These are phyloP conservation scores for Anthostomella pinea DNA, from an alignment of 2,329 filamentous ascomycete species.

Conservation along the genomic window DNA sequence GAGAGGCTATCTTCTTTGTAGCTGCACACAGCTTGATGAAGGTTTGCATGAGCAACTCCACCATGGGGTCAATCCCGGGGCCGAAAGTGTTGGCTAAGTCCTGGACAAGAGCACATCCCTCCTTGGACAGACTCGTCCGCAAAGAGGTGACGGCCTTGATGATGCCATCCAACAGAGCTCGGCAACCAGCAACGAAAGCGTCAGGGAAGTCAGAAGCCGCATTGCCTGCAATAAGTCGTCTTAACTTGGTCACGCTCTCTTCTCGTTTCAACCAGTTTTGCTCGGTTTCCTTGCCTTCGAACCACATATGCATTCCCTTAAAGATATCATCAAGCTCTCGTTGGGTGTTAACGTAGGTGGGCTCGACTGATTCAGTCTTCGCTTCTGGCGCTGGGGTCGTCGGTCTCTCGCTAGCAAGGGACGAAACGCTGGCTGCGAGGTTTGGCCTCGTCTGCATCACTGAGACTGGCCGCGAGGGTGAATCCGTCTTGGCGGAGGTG, in stretches of 20 bases:
- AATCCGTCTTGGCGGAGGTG: conserved; percentile 34
- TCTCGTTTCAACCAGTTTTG: conserved; percentile 89
- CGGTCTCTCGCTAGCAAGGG: conserved; percentile 48
- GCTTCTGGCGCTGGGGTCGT: conserved; percentile 63
- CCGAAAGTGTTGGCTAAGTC: conserved; percentile 77
- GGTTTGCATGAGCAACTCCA: conserved; percentile 84
- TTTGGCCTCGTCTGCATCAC: conserved; percentile 35
- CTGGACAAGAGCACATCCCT: conserved; percentile 79
- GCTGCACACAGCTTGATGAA: conserved; percentile 85
- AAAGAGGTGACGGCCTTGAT: conserved; percentile 81
- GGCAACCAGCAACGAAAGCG: conserved; percentile 67
- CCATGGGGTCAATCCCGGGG: conserved; percentile 78
- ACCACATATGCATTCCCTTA: conserved; percentile 73
- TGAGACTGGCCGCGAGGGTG: conserved; percentile 41
- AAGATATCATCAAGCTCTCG: conserved; percentile 87
- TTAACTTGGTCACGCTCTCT: conserved; percentile 72
- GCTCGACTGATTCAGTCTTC: conserved; percentile 69
- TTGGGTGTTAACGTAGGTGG: conserved; percentile 77
- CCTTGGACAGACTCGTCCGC: conserved; percentile 84
- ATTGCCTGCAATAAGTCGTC: conserved; percentile 80
- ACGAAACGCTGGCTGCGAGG: conserved; percentile 52
- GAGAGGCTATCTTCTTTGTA: conserved; percentile 89
- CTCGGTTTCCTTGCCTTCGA: conserved; percentile 87
- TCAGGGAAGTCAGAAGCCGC: conserved; percentile 72
- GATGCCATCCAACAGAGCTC: conserved; percentile 78